Evolutionary conservation across 371 early-diverging fungal species (phyloP).

Genomic region (Circinella minor): DNA sequence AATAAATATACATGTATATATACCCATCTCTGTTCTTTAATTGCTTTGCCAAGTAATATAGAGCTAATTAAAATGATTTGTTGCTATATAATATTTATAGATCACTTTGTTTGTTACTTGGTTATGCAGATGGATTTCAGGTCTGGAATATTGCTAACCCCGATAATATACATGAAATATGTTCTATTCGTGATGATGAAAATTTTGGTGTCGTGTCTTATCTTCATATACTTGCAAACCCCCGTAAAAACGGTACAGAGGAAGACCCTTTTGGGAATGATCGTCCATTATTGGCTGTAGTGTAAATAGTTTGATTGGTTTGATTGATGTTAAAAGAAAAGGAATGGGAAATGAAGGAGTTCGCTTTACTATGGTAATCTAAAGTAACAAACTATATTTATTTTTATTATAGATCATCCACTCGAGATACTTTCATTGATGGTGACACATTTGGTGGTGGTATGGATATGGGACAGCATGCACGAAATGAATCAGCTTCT

Average conservation of each 20-base stretch:
- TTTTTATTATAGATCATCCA: background rate
- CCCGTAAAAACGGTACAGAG: conserved; percentile 20
- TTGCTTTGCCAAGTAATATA: too few relatives aligned
- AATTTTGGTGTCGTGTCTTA: conserved; percentile 50
- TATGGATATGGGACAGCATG: conserved; percentile 8
- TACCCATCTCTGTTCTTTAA: too few relatives aligned
- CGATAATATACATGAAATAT: conserved; percentile 74
- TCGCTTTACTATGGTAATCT: too few relatives aligned
- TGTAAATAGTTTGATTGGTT: conserved; percentile 38
- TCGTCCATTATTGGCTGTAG: conserved; percentile 54
- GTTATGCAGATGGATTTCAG: conserved; percentile 83
- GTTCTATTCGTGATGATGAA: conserved; percentile 63
- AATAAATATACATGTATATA: too few relatives aligned
- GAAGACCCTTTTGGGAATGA: conserved; percentile 33
- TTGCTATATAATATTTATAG: conserved; percentile 24
- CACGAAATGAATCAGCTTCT: conserved; percentile 10
- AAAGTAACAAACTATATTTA: background rate
- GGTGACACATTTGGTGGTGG: conserved; percentile 1
- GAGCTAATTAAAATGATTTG: background rate
- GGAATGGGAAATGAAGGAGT: too few relatives aligned
- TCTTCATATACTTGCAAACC: conserved; percentile 47
- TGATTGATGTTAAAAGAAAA: too few relatives aligned
- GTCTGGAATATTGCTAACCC: conserved; percentile 78
- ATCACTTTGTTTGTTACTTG: conserved; percentile 66
- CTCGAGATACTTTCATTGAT: conserved; percentile 6